Base-by-base conservation (phyloP, 2,329 filamentous ascomycete genomes). In the Ophiostoma sp. region DNA sequence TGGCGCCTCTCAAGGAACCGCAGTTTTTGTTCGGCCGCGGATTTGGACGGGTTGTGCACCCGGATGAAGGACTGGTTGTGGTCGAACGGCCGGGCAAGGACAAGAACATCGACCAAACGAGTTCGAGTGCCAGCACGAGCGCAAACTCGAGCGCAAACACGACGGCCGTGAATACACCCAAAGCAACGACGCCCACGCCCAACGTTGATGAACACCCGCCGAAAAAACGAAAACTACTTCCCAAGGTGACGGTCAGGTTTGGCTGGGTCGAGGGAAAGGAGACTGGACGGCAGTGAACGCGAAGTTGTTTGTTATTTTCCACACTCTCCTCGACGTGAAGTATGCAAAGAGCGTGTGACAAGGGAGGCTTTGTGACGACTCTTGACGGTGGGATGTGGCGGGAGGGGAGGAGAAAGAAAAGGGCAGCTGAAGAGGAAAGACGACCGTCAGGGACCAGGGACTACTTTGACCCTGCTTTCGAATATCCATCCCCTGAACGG, bases 1-100 rank as follows among this genome's bases (percentile, higher is more conserved):
- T 88, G 81, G 82, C 85, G 1, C 78, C 80, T 36, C 79, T 90
- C 19, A 75, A 78, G 52, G 78, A 77, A 5, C 84, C 86, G 3
- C 86, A 87, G 76, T 82, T 80, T 19, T 78, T 90, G 3, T 90
- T 90, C 72, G 84, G 86, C 0, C 80, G 83, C 74, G 86, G 83
- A 2, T 86, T 87, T 72, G 86, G 85, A 4, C 79, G 80, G 3
- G 78, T 81, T 17, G 73, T 68, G 6, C 80, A 86, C 59, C 84
- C 85, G 0, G 85, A 88, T 59, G 85, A 87, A 28, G 86, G 82
- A 15, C 77, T 87, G 33, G 70, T 74, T 19, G 36, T 28, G 1
- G 45, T 52, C 0, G 55, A 70, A 11, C n/a, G 61, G 2, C 2
- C 59, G 9, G 4, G 52, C 19, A 4, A 11, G 12, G 55, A 4